Evolutionary conservation across 352 stramenopile species (phyloP).

Genomic region (Phytophthora kernoviae): DNA sequence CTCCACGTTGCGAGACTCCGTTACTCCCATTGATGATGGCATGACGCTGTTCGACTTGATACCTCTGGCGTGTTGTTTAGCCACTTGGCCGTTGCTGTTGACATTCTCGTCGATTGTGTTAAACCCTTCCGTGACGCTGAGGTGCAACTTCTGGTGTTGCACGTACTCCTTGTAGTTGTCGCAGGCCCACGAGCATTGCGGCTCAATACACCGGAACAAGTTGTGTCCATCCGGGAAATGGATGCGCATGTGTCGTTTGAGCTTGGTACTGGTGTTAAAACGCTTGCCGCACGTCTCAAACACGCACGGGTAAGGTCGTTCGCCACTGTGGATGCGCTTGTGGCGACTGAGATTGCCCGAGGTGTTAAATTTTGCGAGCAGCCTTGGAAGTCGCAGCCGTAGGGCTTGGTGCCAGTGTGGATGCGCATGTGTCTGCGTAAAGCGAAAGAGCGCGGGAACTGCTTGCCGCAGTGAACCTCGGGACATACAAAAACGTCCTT

Average conservation of each 20-base stretch:
- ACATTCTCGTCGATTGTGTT: slow-evolving; percentile 25
- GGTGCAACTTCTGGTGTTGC: slow-evolving; percentile 34
- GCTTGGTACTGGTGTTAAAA: slow-evolving; percentile 80
- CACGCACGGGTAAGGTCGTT: slow-evolving; percentile 79
- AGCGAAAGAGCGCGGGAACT: slow-evolving; percentile 84
- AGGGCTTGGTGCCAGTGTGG: slow-evolving; percentile 84
- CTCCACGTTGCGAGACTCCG: slow-evolving; percentile 17
- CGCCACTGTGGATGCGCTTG: slow-evolving; percentile 88
- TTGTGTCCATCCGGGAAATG: slow-evolving; percentile 46
- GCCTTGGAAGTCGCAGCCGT: slow-evolving; percentile 77
- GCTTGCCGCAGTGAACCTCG: slow-evolving; percentile 72
- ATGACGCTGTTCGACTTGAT: slow-evolving; percentile 14
- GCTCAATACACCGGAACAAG: slow-evolving; percentile 7
- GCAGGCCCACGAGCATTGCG: slow-evolving; percentile 1
- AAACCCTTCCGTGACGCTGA: slow-evolving; percentile 34
- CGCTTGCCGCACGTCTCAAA: slow-evolving; percentile 67
- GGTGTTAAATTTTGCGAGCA: slow-evolving; percentile 86
- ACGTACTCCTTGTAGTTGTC: slow-evolving; percentile 22
- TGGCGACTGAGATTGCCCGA: slow-evolving; percentile 87
- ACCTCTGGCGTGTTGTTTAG: slow-evolving; percentile 6
- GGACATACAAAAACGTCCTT: slow-evolving; percentile 18
- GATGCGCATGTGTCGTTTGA: slow-evolving; percentile 81
- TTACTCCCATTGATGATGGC: slow-evolving; percentile 13
- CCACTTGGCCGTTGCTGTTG: slow-evolving; percentile 20
- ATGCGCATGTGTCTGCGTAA: slow-evolving; percentile 85